A percentile compares a stretch with the other conserved stretches of the same genome.
These are phyloP conservation scores for Beta macrorhiza DNA, from an alignment of 179 eudicot genomes.

Conservation along the genomic window DNA sequence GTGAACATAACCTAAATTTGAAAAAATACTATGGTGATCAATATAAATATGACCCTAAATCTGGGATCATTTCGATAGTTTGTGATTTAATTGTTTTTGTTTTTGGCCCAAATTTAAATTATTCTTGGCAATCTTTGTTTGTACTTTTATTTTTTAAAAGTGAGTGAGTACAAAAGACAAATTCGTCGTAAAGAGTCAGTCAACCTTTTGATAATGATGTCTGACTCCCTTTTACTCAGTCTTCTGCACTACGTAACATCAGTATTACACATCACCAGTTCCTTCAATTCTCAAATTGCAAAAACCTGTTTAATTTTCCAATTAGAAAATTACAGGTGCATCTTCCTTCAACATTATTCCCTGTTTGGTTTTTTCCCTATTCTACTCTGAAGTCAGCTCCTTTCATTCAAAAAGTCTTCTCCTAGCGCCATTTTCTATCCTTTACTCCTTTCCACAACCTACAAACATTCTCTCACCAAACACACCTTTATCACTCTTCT, in stretches of 20 bases:
- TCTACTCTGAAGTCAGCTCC: constrained; percentile 9
- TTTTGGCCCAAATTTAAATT: too few relatives aligned
- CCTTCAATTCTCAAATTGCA: not conserved
- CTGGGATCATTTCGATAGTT: too few relatives aligned
- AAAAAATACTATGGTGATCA: too few relatives aligned
- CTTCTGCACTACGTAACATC: constrained; percentile 18
- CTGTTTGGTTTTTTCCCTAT: constrained; percentile 7
- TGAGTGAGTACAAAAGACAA: not conserved
- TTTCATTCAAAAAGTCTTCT: constrained; percentile 16
- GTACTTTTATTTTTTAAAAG: too few relatives aligned
- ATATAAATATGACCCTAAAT: too few relatives aligned
- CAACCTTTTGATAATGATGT: too few relatives aligned
- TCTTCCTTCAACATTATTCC: constrained; percentile 1
- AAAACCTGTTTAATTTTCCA: not conserved
- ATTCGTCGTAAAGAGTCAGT: not conserved
- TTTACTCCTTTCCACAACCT: constrained; percentile 8
- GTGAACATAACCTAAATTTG: too few relatives aligned
- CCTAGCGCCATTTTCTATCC: not conserved
- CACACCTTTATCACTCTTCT: constrained; percentile 9
- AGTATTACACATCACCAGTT: not conserved
- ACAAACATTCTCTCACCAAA: constrained; percentile 14
- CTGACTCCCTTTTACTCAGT: not conserved
- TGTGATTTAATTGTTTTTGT: too few relatives aligned
- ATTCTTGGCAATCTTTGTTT: too few relatives aligned
- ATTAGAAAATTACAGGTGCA: not conserved